Conservation (phyloP, 495 filamentous ascomycete genomes). For the Aspergillus baeticus region DNA sequence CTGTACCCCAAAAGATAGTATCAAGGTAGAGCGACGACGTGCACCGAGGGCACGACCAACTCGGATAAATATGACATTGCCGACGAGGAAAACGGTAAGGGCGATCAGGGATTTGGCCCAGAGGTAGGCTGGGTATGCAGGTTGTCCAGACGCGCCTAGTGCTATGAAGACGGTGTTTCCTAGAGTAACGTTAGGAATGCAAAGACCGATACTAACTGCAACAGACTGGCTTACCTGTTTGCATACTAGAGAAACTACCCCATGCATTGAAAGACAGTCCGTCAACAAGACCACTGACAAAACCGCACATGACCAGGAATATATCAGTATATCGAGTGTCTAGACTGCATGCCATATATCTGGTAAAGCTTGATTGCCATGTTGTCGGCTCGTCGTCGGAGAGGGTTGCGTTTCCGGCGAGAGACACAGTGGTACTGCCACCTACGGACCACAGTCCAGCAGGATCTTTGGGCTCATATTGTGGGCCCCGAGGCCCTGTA, state of each 20-base stretch:
- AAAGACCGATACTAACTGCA: not conserved
- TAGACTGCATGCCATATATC: slow-evolving; percentile 22
- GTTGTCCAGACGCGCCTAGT: slow-evolving; percentile 37
- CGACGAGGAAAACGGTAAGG: slow-evolving; percentile 28
- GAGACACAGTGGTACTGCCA: slow-evolving; percentile 26
- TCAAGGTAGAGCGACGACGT: slow-evolving; percentile 49
- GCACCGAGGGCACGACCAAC: slow-evolving; percentile 27
- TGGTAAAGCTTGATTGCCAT: slow-evolving; percentile 12
- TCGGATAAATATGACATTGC: slow-evolving; percentile 38
- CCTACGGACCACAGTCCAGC: slow-evolving; percentile 24
- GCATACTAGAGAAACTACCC: slow-evolving; percentile 58
- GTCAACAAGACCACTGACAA: slow-evolving; percentile 39
- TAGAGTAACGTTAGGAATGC: slow-evolving; percentile 11
- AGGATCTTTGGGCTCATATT: slow-evolving; percentile 22
- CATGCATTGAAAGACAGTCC: slow-evolving; percentile 47
- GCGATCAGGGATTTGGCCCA: slow-evolving; percentile 46
- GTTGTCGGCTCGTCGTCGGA: slow-evolving; percentile 16
- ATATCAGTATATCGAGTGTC: slow-evolving; percentile 31
- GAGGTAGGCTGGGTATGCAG: slow-evolving; percentile 34
- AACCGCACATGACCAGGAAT: slow-evolving; percentile 36
- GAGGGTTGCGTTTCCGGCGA: slow-evolving; percentile 18
- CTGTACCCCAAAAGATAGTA: slow-evolving; percentile 57
- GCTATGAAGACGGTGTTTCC: slow-evolving; percentile 44
- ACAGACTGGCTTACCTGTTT: slow-evolving; percentile 43
- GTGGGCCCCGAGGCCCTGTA: not conserved